Evolutionary conservation across 495 filamentous ascomycete genomes (phyloP), one percentile per base, ranked within the genome.

Genomic region (Aspergillus baeticus): DNA sequence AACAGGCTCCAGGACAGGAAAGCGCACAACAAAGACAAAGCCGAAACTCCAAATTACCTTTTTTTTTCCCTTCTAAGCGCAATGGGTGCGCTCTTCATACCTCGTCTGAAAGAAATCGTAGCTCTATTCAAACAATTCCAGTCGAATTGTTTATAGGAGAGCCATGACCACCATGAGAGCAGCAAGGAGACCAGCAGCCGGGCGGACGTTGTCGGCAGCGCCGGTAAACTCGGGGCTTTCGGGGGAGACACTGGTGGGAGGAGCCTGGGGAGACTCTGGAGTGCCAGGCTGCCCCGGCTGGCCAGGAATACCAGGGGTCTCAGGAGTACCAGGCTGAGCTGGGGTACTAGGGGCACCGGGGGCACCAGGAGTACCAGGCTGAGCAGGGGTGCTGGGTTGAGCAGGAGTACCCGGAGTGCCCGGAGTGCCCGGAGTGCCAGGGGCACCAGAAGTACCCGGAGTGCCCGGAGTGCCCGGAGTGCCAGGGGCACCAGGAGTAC

Each of bases 91-190:
- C 6, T n/a, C n/a, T 26, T 45, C 42, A 45, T 29, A 18, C 18
- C 36, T 44, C 26, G 31, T 45, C 14, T 20, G 2, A 6, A 10
- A 14, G 8, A 43, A 42, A 23, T 37, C 26, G 10, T 22, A 37
- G 6, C 8, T 6, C 8, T 26, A 15, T 38, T 18, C 2, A 37
- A 26, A 29, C 26, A 29, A 8, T 29, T 29, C 10, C 20, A 15
- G 2, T 23, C 23, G 41, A 56, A 54, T 55, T 44, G 55, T 68
- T 68, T 73, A 76, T 55, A 76, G 66, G 43, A 76, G 55, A 58
- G 66, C 69, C 70, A 76, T 73, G 56, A 72, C 21, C 22, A 63
- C 71, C 63, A 74, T 67, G 41, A 76, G 49, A 60, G 65, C 73
- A 56, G 68, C 67, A 50, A 76, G 63, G 55, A 76, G 48, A 41